Evolutionary conservation across 2,329 filamentous ascomycete genomes (phyloP), one percentile per base, ranked within the genome.

Genomic region (Penicillium aurantiogriseum): DNA sequence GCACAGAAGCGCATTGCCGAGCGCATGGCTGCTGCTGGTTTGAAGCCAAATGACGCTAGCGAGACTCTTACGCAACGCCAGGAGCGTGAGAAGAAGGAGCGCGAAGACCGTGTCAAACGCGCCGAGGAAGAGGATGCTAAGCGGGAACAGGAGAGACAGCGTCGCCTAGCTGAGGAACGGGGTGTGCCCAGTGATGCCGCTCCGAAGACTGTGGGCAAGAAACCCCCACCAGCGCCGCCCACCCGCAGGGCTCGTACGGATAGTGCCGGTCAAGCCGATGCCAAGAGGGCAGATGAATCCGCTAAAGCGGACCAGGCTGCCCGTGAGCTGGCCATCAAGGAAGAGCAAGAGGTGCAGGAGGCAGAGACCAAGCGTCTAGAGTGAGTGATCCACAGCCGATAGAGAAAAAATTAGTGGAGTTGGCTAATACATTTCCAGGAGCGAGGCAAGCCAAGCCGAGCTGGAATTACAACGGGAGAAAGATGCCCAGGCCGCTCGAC

Each of bases 1-100:
- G 95, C 94, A 9, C 92, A 97, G 74, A 91, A 93, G 71, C 90
- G 93, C 58, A 97, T 99, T 89, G 93, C 94, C 36, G 94, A 97
- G 75, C 88, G 94, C 59, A 85, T 99, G 68, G 94, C 94, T 59
- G 93, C 93, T 46, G 84, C 97, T 60, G 94, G 94, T 36, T 89
- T 99, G 71, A 96, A 91, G 74, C 87, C 91, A 31, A 81, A 82
- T 19, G 95, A 95, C 71, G 78, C 88, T 39, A 88, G 88, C 3
- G 94, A 99, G 77, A 90, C 87, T 31, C 79, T 92, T 35, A 85
- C 89, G 56, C 92, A 99, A 76, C 85, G 92, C 60, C 85, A 89
- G 57, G 94, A 97, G 71, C 89, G 94, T 29, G 94, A 99, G 75
- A 88, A 86, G 71, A 87, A 85, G 57, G 94, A 99, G 71, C 85